phyloP scores from a whole-genome alignment of 192 early-diverging fungal genomes.

The Mortierella antarctica region DNA sequence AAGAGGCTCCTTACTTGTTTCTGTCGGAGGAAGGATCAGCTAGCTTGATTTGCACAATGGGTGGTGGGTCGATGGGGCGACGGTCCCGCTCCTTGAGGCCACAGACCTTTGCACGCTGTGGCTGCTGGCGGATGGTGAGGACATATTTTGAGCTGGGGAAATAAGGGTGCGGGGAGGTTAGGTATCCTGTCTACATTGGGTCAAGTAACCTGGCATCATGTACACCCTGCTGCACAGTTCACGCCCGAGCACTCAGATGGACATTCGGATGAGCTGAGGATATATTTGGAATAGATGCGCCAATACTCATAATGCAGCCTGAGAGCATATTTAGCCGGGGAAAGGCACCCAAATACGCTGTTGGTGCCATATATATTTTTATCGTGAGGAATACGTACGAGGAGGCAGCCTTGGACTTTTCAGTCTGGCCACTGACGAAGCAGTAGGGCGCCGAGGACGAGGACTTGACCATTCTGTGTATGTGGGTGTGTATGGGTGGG shows the following conservation, averaged over 20 bases:
- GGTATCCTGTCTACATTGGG: too few relatives aligned
- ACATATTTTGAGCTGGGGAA: conserved; percentile 53
- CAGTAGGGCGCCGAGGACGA: conserved; percentile 44
- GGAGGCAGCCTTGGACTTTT: conserved; percentile 17
- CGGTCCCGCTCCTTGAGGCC: conserved; percentile 91
- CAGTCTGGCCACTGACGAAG: conserved; percentile 49
- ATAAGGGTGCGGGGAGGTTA: not conserved
- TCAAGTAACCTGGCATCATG: too few relatives aligned
- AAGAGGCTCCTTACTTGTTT: conserved; percentile 36
- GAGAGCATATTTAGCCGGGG: conserved; percentile 13
- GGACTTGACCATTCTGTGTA: conserved; percentile 43
- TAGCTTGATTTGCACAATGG: conserved; percentile 71
- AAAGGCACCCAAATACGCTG: not conserved
- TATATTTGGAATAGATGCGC: not conserved
- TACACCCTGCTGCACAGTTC: too few relatives aligned
- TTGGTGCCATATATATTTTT: not conserved
- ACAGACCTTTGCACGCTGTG: conserved; percentile 88
- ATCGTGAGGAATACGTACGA: conserved; percentile 14
- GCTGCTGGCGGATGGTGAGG: conserved; percentile 85
- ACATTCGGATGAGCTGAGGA: too few relatives aligned
- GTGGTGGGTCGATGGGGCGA: conserved; percentile 82
- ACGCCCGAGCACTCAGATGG: too few relatives aligned
- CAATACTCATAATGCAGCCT: not conserved
- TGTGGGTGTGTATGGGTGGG: not conserved
- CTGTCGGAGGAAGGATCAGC: conserved; percentile 40